Evolutionary conservation across 2,329 filamentous ascomycete species (phyloP).

Genomic region (Aspergillus unguis): DNA sequence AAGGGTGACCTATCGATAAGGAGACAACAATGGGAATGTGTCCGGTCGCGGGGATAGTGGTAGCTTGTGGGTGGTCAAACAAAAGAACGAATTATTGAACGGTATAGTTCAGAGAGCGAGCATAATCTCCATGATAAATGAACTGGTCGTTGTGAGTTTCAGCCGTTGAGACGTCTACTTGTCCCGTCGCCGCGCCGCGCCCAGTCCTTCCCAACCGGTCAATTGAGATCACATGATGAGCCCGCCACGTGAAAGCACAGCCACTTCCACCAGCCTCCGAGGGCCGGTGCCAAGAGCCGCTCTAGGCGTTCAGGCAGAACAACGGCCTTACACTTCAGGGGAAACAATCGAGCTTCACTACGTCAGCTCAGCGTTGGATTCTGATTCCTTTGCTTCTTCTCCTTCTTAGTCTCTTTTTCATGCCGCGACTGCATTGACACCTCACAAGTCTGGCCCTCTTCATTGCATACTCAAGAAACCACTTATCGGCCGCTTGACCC

Average conservation of each 20-base stretch:
- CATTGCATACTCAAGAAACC: neutral
- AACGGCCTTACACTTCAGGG: neutral
- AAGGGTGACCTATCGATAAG: conserved; percentile 33
- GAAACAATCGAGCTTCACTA: conserved; percentile 1
- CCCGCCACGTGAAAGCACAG: conserved; percentile 22
- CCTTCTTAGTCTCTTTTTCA: neutral
- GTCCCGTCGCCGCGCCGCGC: conserved; percentile 10
- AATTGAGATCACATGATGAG: conserved; percentile 8
- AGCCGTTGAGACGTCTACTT: conserved; percentile 1
- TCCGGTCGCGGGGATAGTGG: conserved; percentile 17
- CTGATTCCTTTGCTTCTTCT: neutral
- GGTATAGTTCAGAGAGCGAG: neutral
- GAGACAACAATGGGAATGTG: conserved; percentile 25
- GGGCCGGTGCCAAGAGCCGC: neutral
- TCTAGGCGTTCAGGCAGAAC: conserved; percentile 5
- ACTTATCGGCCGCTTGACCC: neutral
- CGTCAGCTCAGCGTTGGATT: neutral
- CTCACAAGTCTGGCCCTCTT: neutral
- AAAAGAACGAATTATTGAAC: conserved; percentile 1
- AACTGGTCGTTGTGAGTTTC: neutral
- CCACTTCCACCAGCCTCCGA: conserved; percentile 12
- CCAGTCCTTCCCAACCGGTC: conserved; percentile 11
- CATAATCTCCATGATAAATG: conserved; percentile 3
- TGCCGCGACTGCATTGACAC: neutral
- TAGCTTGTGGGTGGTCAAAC: neutral